phyloP scores from a whole-genome alignment of 2,329 filamentous ascomycete genomes.

The Coccinonectria pachysandricola region DNA sequence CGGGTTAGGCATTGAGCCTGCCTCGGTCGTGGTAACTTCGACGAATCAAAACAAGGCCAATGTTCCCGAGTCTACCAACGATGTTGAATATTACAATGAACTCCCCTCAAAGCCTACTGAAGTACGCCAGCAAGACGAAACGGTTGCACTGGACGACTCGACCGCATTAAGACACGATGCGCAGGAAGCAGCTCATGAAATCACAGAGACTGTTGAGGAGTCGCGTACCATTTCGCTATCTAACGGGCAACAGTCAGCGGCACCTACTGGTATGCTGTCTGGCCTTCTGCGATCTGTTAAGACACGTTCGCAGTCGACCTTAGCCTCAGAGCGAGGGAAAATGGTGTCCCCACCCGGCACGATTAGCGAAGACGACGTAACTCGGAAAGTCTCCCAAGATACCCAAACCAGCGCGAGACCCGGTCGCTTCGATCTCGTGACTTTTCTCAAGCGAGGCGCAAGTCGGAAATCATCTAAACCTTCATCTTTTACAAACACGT shows the following conservation, averaged over 20 bases:
- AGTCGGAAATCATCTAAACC: constrained; percentile 45
- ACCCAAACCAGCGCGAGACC: constrained; percentile 43
- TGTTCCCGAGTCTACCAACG: too few relatives aligned
- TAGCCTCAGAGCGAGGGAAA: constrained; percentile 30
- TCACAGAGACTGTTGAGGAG: not conserved
- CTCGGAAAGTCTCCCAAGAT: constrained; percentile 45
- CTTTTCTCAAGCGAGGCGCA: constrained; percentile 62
- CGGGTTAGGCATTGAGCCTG: constrained; percentile 46
- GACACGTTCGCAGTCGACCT: constrained; percentile 40
- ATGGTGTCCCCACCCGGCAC: constrained; percentile 25
- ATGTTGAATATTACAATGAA: too few relatives aligned
- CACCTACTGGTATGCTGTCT: constrained; percentile 18
- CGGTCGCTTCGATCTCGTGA: constrained; percentile 49
- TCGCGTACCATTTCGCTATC: constrained; percentile 4
- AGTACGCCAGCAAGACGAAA: too few relatives aligned
- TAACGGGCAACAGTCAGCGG: constrained; percentile 15
- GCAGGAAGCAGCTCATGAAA: too few relatives aligned
- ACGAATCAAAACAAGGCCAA: too few relatives aligned
- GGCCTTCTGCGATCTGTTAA: constrained; percentile 36
- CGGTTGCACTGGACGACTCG: too few relatives aligned
- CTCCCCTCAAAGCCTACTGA: too few relatives aligned
- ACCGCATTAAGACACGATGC: too few relatives aligned
- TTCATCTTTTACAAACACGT: constrained; percentile 86
- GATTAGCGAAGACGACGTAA: constrained; percentile 38
- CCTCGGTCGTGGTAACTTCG: constrained; percentile 45